Base-by-base conservation (phyloP, 2,329 filamentous ascomycete species). In the Hypoxylon sp. region DNA sequence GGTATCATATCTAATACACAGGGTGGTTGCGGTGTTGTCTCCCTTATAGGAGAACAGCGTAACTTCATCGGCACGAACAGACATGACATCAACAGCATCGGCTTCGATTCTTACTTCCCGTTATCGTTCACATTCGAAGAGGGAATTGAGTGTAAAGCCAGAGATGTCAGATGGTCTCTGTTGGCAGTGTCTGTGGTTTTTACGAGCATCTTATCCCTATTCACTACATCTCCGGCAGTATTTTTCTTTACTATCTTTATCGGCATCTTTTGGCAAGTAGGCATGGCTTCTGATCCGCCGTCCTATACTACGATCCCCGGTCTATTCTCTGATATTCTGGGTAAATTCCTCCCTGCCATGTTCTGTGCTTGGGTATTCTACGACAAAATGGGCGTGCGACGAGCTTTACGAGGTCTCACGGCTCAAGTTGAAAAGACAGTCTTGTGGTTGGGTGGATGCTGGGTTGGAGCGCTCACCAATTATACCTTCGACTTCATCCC, bases 401-500 rank as follows among this genome's bases (percentile, higher is more conserved):
- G 92, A 47, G 89, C 91, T 0, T 85, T 97, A 25, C 79, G 78
- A 1, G 90, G 89, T 1, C 84, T 97, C 1, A 90, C 88, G 0
- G 93, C 94, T 0, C 95, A 97, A 75, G 73, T 97, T 45, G 95
- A 97, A 75, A 97, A 97, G 83, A 92, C 93, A 0, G 79, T 98
- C 2, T 84, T 98, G 27, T 98, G 94, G 91, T 83, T 99, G 0
- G 94, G 94, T 0, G 90, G 89, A 6, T 94, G 91, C 75, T 99
- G 96, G 91, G 88, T 97, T 39, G 96, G 94, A 14, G 90, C 93
- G 1, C 81, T 99, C 70, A 95, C 95, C 74, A 98, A 98, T 79
- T 96, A 97, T 79, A 98, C 96, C 0, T 93, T 99, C 74, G 91
- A 93, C 73, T 91, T 92, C 80, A 97, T 99, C 66, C 96, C 96